These are phyloP conservation scores for Colletotrichum sp. DNA, from an alignment of 2,329 filamentous ascomycete genomes.

Conservation along the genomic window DNA sequence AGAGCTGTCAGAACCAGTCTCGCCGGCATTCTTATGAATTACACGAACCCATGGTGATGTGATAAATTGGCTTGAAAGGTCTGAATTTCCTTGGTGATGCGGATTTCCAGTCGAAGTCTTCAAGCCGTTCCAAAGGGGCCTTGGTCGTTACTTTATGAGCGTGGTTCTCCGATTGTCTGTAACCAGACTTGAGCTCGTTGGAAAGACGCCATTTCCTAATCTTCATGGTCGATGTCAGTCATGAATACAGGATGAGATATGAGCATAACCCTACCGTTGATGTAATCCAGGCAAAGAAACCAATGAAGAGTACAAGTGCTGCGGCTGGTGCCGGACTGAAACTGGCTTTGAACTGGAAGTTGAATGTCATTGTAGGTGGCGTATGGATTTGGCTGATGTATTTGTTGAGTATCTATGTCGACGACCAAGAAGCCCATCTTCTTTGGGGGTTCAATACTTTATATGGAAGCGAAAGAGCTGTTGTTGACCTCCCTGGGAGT, in stretches of 20 bases:
- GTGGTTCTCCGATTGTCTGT: neutral
- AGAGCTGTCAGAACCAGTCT: neutral
- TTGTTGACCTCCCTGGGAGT: neutral
- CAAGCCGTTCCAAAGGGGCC: neutral
- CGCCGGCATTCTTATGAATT: neutral
- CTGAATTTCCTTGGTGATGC: slow-evolving; percentile 42
- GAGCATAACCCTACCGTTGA: neutral
- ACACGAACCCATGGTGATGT: slow-evolving; percentile 57
- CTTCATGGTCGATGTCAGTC: neutral
- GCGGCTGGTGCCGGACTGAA: neutral
- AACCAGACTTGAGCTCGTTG: neutral
- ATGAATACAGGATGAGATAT: neutral
- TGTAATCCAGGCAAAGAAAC: neutral
- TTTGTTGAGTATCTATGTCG: neutral
- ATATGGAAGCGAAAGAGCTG: neutral
- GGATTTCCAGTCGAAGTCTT: slow-evolving; percentile 43
- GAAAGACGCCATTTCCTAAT: neutral
- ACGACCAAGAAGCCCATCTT: neutral
- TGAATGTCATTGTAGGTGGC: neutral
- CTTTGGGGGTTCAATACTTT: neutral
- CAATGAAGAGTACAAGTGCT: neutral
- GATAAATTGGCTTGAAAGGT: slow-evolving; percentile 56
- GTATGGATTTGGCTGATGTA: neutral
- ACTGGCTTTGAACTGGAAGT: neutral
- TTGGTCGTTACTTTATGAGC: neutral